Evolutionary conservation across 2,329 filamentous ascomycete species (phyloP).

Genomic region (Lachnellula subtilissima): DNA sequence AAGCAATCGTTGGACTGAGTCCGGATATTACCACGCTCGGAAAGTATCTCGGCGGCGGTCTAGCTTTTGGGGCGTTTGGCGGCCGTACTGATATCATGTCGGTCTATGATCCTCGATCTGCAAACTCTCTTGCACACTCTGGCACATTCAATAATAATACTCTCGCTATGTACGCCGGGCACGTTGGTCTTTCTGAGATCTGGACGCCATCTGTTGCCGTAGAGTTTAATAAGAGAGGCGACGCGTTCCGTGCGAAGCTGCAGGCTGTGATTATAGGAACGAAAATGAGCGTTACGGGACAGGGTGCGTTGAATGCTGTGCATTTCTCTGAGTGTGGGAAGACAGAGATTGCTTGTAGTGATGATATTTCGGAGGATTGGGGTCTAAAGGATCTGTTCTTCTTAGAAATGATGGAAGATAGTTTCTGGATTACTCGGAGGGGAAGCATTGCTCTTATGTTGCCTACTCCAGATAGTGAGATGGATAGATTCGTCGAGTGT

Average conservation of each 20-base stretch:
- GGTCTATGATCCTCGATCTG: conserved; percentile 46
- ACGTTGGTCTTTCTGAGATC: conserved; percentile 4
- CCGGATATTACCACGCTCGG: conserved; percentile 62
- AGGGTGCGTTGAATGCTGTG: no score
- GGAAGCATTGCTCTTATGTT: conserved; percentile 10
- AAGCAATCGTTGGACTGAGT: conserved; percentile 37
- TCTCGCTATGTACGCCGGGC: conserved; percentile 49
- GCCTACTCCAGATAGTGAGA: conserved; percentile 5
- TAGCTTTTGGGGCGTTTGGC: conserved; percentile 64
- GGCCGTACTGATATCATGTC: conserved; percentile 54
- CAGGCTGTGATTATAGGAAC: no score
- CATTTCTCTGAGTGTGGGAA: not conserved
- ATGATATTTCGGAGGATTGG: conserved; percentile 1
- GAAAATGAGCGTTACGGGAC: no score
- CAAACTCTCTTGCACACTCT: conserved; percentile 44
- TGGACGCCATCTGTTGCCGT: no score
- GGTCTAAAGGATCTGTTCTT: conserved; percentile 9
- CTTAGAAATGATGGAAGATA: conserved; percentile 8
- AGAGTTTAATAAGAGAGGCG: no score
- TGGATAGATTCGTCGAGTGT: not conserved
- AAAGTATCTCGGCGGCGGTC: conserved; percentile 63
- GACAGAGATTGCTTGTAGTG: conserved; percentile 3
- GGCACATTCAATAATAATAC: conserved; percentile 66
- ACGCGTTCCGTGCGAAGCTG: no score
- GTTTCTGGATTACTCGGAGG: conserved; percentile 7